These are phyloP conservation scores for Trypanosoma boissoni DNA, from an alignment of 208 protist species.

Conservation along the genomic window DNA sequence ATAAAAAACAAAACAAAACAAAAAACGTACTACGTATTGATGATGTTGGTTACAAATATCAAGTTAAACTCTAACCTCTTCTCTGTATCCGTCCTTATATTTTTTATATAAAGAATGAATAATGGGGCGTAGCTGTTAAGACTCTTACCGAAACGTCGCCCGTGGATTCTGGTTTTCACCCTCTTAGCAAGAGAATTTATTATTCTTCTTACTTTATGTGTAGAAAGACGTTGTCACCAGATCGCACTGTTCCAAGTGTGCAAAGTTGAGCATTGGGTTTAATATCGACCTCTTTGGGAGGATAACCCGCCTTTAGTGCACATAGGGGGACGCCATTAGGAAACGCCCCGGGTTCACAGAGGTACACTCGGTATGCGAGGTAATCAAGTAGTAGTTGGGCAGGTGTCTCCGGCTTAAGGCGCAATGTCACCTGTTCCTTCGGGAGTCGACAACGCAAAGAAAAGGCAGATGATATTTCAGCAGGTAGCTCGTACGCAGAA, in stretches of 20 bases:
- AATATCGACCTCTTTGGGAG: constrained; percentile 42
- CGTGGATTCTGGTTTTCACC: too few relatives aligned
- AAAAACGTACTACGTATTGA: too few relatives aligned
- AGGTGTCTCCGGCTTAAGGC: constrained; percentile 53
- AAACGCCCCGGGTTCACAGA: constrained; percentile 36
- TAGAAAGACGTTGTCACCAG: constrained; percentile 62
- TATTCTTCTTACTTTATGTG: constrained; percentile 28
- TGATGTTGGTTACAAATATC: too few relatives aligned
- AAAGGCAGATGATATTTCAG: constrained; percentile 25
- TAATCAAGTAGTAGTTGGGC: constrained; percentile 48
- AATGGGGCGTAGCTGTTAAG: constrained; percentile 1
- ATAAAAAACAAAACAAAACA: too few relatives aligned
- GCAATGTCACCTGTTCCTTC: constrained; percentile 37
- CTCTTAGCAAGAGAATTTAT: too few relatives aligned
- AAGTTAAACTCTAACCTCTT: too few relatives aligned
- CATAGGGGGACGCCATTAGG: constrained; percentile 30
- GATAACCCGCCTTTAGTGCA: constrained; percentile 43
- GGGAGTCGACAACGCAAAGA: constrained; percentile 64
- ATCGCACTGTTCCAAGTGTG: constrained; percentile 42
- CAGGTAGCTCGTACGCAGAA: constrained; percentile 18
- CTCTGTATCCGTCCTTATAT: too few relatives aligned
- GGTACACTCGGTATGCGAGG: constrained; percentile 55
- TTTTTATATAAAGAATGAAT: too few relatives aligned
- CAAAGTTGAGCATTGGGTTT: constrained; percentile 30
- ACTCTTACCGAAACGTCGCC: background rate